These are phyloP conservation scores for Epichloe scottii DNA, from an alignment of 2,329 filamentous ascomycete genomes.

Conservation along the genomic window DNA sequence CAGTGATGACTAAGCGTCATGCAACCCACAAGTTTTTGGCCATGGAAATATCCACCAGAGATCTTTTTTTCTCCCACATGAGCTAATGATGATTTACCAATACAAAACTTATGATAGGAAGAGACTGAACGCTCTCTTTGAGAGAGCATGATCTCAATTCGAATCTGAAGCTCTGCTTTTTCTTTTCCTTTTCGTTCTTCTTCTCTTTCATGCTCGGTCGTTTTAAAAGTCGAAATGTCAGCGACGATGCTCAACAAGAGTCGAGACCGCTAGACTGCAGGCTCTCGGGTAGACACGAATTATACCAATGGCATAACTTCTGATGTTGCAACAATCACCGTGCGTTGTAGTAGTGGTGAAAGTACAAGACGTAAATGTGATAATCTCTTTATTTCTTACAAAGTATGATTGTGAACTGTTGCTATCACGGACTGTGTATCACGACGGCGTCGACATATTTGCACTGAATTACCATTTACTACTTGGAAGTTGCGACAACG, in stretches of 20 bases:
- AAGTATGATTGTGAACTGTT: too few species aligned
- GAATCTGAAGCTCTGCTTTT: conserved; percentile 44
- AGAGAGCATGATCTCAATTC: conserved; percentile 49
- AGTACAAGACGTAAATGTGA: too few species aligned
- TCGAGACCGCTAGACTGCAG: background rate
- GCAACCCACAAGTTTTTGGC: background rate
- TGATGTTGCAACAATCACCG: too few species aligned
- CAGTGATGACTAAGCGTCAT: background rate
- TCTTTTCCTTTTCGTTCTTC: background rate
- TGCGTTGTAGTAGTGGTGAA: too few species aligned
- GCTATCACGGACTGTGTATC: too few species aligned
- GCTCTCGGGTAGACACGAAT: background rate
- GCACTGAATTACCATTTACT: too few species aligned
- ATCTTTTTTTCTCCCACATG: conserved; percentile 19
- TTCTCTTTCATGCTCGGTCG: background rate
- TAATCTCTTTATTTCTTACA: too few species aligned
- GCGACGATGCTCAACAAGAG: too few species aligned
- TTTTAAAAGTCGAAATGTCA: too few species aligned
- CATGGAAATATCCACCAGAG: background rate
- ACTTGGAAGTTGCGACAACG: too few species aligned
- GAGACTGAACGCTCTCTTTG: conserved; percentile 47
- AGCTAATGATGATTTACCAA: conserved; percentile 48
- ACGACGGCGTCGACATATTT: too few species aligned
- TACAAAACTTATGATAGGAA: conserved; percentile 52
- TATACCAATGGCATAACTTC: too few species aligned